Evolutionary conservation across 2,329 filamentous ascomycete genomes (phyloP).

Genomic region (Talaromyces funiculosus): DNA sequence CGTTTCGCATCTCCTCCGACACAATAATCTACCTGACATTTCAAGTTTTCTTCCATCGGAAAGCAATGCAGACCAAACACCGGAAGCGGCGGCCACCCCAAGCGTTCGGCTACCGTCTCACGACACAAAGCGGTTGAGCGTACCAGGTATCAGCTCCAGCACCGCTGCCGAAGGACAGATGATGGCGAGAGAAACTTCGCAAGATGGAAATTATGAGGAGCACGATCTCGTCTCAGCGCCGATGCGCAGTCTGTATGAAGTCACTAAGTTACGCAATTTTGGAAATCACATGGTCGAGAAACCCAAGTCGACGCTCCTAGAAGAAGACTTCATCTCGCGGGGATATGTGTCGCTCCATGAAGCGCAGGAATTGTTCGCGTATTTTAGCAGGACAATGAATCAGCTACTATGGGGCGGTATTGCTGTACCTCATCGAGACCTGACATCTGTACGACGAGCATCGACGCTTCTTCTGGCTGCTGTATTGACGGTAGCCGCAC

Average conservation of each 20-base stretch:
- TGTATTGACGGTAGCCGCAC: conserved; percentile 53
- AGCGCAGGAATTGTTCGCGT: conserved; percentile 47
- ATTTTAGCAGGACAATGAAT: conserved; percentile 49
- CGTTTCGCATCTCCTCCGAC: conserved; percentile 41
- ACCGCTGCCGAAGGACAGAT: conserved; percentile 28
- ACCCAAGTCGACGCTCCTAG: conserved; percentile 34
- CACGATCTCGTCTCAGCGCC: conserved; percentile 44
- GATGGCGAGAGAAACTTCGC: conserved; percentile 44
- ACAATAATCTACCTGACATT: conserved; percentile 39
- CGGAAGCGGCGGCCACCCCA: conserved; percentile 22
- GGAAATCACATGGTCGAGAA: conserved; percentile 34
- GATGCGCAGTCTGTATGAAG: conserved; percentile 52
- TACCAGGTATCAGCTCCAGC: conserved; percentile 19
- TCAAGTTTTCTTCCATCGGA: conserved; percentile 32
- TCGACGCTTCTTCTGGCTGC: conserved; percentile 53
- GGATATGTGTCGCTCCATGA: conserved; percentile 44
- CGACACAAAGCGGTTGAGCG: conserved; percentile 12
- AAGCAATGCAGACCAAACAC: conserved; percentile 22
- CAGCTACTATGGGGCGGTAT: conserved; percentile 50
- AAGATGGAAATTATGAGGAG: conserved; percentile 38
- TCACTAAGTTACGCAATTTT: conserved; percentile 46
- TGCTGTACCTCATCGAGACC: conserved; percentile 45
- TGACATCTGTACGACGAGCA: conserved; percentile 49
- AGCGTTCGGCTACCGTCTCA: conserved; percentile 23
- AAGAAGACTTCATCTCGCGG: conserved; percentile 48